Conservation (phyloP, 768 basidiomycete genomes). For the Trametopsis cervina region DNA sequence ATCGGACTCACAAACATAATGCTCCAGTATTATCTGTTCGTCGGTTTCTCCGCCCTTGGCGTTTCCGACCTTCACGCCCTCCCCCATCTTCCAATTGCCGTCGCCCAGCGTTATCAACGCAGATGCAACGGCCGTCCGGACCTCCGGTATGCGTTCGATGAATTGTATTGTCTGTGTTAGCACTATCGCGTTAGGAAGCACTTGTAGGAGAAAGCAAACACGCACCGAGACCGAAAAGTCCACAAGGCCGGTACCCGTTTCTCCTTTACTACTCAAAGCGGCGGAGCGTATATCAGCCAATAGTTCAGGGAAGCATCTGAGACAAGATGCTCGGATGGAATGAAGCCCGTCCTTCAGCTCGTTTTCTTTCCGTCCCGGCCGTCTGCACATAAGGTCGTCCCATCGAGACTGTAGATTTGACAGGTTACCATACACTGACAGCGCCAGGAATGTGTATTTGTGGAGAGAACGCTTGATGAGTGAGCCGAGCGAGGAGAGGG, state of each 20-base stretch:
- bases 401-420: constrained; percentile 51
- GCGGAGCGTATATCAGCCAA: constrained; percentile 72
- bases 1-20: constrained; percentile 56
- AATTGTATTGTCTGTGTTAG: constrained; percentile 56
- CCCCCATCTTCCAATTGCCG: constrained; percentile 91
- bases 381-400: constrained; percentile 55
- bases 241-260: constrained; percentile 56
- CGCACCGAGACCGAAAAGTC: constrained; percentile 53
- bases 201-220: constrained; percentile 1
- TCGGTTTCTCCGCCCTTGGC: constrained; percentile 44
- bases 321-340: constrained; percentile 56
- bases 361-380: constrained; percentile 41
- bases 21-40: constrained; percentile 59
- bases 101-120: constrained; percentile 70
- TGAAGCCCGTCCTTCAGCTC: constrained; percentile 68
- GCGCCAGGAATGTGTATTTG: constrained; percentile 73
- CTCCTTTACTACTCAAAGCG: constrained; percentile 46
- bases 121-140: constrained; percentile 58
- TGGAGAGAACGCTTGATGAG: constrained; percentile 74
- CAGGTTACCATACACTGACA: constrained; percentile 60
- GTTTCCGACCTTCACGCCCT: constrained; percentile 56
- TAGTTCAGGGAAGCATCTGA: constrained; percentile 82
- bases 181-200: background rate
- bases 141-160: constrained; percentile 62
- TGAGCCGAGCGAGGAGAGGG: constrained; percentile 51